Percentiles rank a stretch among this genome's conserved stretches.
phyloP scores from a whole-genome alignment of 176 grass and related monocot species.

The Alopecurus myosuroides region DNA sequence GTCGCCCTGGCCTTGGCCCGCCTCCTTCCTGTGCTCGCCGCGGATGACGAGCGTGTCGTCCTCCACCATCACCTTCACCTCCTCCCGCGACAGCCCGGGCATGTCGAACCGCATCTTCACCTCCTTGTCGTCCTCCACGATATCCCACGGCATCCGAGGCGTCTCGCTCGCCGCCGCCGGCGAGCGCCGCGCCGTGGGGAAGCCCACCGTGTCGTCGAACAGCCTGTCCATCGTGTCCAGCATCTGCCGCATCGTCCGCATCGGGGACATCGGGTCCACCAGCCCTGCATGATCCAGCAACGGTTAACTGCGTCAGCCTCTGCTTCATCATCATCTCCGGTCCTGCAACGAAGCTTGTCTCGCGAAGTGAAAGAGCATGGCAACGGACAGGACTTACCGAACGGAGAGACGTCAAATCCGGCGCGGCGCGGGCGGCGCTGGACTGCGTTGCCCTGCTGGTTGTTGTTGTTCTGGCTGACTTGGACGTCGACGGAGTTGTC shows the following conservation, averaged over 20 bases:
- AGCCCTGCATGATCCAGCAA: constrained; percentile 25
- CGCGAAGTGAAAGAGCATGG: not conserved
- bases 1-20: not conserved
- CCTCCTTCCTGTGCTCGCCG: constrained; percentile 54
- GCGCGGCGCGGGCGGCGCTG: constrained; percentile 49
- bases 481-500: constrained; percentile 60
- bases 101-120: constrained; percentile 83
- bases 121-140: constrained; percentile 66
- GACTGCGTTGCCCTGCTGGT: constrained; percentile 26
- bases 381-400: constrained; percentile 34
- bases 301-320: not conserved
- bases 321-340: not conserved
- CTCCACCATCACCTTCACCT: constrained; percentile 77
- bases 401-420: constrained; percentile 38
- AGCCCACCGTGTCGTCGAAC: constrained; percentile 63
- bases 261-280: constrained; percentile 66
- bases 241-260: constrained; percentile 89
- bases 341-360: not conserved
- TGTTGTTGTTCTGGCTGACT: constrained; percentile 25
- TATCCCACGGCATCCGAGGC: constrained; percentile 57
- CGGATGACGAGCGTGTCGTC: constrained; percentile 64
- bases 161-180: constrained; percentile 16
- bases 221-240: constrained; percentile 80
- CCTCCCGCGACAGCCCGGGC: constrained; percentile 58
- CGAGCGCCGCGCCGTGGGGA: constrained; percentile 16